Conservation (phyloP, 2,329 filamentous ascomycete species). For the Penicillium sp. region DNA sequence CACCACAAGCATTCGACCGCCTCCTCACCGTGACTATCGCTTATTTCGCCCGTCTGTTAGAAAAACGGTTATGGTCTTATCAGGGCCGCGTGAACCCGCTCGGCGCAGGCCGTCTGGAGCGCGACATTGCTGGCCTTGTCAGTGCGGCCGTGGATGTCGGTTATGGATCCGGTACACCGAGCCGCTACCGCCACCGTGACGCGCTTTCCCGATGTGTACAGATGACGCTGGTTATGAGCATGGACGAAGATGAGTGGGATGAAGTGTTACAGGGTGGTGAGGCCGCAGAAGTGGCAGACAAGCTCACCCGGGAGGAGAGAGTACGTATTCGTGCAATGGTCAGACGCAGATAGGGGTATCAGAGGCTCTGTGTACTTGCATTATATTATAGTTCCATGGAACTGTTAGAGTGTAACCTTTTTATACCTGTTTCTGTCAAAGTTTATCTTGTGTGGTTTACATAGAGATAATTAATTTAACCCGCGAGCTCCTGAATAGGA, state of each 20-base stretch:
- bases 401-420: background rate
- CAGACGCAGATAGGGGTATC: conserved; percentile 9
- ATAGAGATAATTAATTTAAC: background rate
- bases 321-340: conserved; percentile 70
- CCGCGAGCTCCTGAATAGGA: too few species aligned
- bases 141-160: conserved; percentile 43
- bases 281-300: conserved; percentile 56
- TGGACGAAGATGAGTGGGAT: conserved; percentile 96
- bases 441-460: background rate
- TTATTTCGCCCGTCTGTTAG: conserved; percentile 74
- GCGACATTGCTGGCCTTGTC: conserved; percentile 77
- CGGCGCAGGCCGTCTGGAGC: conserved; percentile 78
- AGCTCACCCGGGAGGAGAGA: conserved; percentile 71
- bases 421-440: background rate
- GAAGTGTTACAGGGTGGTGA: conserved; percentile 60
- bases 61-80: conserved; percentile 83
- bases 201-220: conserved; percentile 73
- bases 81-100: conserved; percentile 76
- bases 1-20: conserved; percentile 70
- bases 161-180: conserved; percentile 31
- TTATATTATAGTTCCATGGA: background rate
- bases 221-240: conserved; percentile 82
- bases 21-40: conserved; percentile 71
- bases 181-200: conserved; percentile 74
- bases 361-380: background rate